A percentile compares a stretch with the other conserved stretches of the same genome.
These are phyloP conservation scores for Paecilomyces formosus DNA, from an alignment of 2,329 filamentous ascomycete genomes.

Conservation along the genomic window DNA sequence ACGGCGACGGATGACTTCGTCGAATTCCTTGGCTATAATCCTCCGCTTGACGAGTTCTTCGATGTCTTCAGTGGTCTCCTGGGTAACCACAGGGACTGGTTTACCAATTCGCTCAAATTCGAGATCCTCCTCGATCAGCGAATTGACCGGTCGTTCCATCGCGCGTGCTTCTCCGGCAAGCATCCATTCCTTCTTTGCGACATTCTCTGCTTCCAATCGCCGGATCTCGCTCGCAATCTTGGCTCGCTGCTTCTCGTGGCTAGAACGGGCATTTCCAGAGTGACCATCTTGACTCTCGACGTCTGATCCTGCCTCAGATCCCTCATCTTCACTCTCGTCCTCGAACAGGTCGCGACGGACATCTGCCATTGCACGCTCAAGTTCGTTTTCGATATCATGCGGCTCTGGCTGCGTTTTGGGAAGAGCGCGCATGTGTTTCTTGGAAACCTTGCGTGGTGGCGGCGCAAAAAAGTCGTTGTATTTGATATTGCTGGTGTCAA, in stretches of 20 bases:
- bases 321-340: constrained; percentile 59
- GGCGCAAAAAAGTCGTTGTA: constrained; percentile 93
- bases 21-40: constrained; percentile 83
- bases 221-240: constrained; percentile 86
- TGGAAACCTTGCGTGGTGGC: constrained; percentile 63
- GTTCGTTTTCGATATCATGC: constrained; percentile 54
- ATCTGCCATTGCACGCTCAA: constrained; percentile 76
- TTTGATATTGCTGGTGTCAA: constrained; percentile 80
- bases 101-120: constrained; percentile 96
- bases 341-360: constrained; percentile 89
- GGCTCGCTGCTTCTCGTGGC: constrained; percentile 79
- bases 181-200: constrained; percentile 87
- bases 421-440: constrained; percentile 45
- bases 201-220: constrained; percentile 77
- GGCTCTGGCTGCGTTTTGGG: constrained; percentile 44
- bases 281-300: constrained; percentile 9
- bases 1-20: constrained; percentile 77
- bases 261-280: constrained; percentile 44
- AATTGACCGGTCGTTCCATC: constrained; percentile 77
- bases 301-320: constrained; percentile 57
- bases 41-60: constrained; percentile 91
- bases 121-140: constrained; percentile 85
- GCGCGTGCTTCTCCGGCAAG: constrained; percentile 81
- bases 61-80: constrained; percentile 82
- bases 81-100: constrained; percentile 87